These are phyloP conservation scores for Macrotyloma uniflorum DNA, from an alignment of 306 rosid genomes.

Conservation along the genomic window DNA sequence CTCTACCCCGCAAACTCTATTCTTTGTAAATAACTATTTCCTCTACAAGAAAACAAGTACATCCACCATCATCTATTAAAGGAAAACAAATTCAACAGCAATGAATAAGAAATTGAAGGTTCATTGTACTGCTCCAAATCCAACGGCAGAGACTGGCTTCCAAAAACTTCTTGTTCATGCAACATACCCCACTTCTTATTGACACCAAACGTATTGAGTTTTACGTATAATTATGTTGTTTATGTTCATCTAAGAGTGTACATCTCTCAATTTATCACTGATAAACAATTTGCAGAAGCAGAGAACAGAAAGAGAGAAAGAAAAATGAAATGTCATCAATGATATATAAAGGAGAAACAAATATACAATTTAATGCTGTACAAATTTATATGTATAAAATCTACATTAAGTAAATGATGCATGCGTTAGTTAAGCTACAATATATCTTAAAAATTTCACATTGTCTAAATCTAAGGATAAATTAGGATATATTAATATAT, in stretches of 20 bases:
- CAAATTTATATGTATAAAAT: no score
- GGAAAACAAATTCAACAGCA: background rate
- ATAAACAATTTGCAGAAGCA: no score
- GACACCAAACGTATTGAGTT: background rate
- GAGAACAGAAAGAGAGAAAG: no score
- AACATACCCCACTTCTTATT: background rate
- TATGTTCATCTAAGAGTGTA: background rate
- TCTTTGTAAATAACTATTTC: background rate
- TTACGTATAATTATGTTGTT: background rate
- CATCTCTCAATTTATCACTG: background rate
- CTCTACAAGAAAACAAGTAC: background rate
- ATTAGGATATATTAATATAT: no score
- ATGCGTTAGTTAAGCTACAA: no score
- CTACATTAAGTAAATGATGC: no score
- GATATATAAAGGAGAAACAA: no score
- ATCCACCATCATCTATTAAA: slow-evolving; percentile 13
- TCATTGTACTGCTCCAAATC: background rate
- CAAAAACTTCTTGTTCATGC: background rate
- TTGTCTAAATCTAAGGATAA: no score
- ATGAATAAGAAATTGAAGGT: background rate
- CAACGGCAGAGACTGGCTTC: background rate
- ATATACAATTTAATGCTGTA: no score
- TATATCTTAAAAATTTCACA: no score
- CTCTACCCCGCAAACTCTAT: background rate
- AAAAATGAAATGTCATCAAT: no score